Conservation (phyloP, 176 grass and related monocot species). For the Zoysia japonica region DNA sequence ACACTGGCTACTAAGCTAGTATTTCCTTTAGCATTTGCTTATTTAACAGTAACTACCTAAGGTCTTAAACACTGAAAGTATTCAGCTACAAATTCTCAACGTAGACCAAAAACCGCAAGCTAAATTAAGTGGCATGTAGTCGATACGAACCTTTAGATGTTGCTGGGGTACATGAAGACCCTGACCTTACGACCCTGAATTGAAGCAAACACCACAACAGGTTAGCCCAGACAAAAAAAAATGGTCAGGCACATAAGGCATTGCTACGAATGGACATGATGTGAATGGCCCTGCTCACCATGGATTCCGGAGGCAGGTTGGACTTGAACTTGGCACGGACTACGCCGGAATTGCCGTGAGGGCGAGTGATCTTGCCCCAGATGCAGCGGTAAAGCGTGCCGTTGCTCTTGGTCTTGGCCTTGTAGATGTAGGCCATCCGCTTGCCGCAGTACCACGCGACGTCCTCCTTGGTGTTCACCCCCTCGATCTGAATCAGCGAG, state of each 20-base stretch:
- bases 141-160: constrained; percentile 56
- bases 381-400: too few relatives aligned
- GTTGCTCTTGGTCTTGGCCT: too few relatives aligned
- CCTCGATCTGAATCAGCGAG: too few relatives aligned
- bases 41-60: too few relatives aligned
- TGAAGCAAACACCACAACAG: not conserved
- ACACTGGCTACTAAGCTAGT: not conserved
- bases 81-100: not conserved
- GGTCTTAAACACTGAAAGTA: not conserved
- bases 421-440: too few relatives aligned
- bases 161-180: constrained; percentile 89
- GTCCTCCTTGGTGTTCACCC: too few relatives aligned
- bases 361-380: too few relatives aligned
- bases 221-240: not conserved
- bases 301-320: not conserved
- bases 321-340: too few relatives aligned
- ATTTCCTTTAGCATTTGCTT: not conserved
- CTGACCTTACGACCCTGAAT: constrained; percentile 69
- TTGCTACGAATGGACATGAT: not conserved
- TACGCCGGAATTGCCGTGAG: too few relatives aligned
- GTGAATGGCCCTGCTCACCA: not conserved
- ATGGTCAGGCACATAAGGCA: too few relatives aligned
- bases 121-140: not conserved
- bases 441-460: too few relatives aligned
- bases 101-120: not conserved